Evolutionary conservation across 345 rosid genomes (phyloP), one percentile per base, ranked within the genome.

Genomic region (Aquilaria yunnanensis): DNA sequence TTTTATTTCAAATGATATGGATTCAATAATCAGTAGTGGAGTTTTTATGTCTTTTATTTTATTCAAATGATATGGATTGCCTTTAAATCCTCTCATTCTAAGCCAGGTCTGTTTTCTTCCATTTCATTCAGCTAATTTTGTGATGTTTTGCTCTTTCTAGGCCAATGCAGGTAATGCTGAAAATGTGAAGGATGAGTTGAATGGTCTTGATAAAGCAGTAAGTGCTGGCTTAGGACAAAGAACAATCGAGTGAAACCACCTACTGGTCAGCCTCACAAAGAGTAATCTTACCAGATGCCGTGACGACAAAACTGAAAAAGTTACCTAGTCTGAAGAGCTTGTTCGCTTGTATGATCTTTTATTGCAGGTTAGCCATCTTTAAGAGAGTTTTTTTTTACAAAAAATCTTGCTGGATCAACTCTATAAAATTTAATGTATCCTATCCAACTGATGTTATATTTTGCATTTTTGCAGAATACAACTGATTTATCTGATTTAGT

Each of bases 191-290:
- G 99, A 94, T 70, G 95, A 94, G 60, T 78, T 94, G 67, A 82
- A 83, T 75, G 99, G 97, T 63, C 92, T 95, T 73, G 96, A 95
- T 75, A 91, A 95, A 82, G 97, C 99, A 80, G 96, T 91, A 62
- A 78, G 87, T 71, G 96, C 96, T 68, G 81, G 87, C 62, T 75
- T 95, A 69, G 96, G 96, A 67, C 91, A 91, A 73, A 80, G 86
- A 34, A 95, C 99, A 73, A 91, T 91, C 72, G 97, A 87, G 72
- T 87, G 97, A 67, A 89, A 90, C 75, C 96, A 84, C 77, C 71
- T 95, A 70, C 74, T 95, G 75, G 97, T 95, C 73, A 84, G 78
- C 79, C 76, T 85, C 66, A 93, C 96, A 47, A 91, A 89, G 80
- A 85, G 96, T 78, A 95, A 89, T 77, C 84, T 95, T 61, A 75